Evolutionary conservation across 352 stramenopile species (phyloP), one percentile per base, ranked within the genome.

Genomic region (Phytophthora multivora): DNA sequence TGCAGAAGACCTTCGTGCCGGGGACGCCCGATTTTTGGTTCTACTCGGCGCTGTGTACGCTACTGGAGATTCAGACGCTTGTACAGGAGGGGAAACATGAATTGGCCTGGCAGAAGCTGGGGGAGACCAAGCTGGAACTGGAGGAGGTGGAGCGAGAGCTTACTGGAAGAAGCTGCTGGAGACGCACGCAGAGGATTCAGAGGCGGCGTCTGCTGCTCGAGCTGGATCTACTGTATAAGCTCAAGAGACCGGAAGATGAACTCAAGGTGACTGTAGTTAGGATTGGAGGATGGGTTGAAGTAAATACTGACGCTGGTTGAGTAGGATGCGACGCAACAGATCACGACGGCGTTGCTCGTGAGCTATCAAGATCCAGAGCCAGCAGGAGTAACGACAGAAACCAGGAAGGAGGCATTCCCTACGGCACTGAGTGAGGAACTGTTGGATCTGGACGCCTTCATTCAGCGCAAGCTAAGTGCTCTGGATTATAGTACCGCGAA

Each of bases 21-120:
- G 48, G 35, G 1, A 64, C 64, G n/a, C 31, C 56, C 9, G 64
- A 75, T 8, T 71, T 59, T 13, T 42, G 54, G 59, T 80, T 64
- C 57, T 75, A 78, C 39, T 60, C 49, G n/a, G 61, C 64, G 4
- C 39, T 80, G 12, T 77, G 68, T 39, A 39, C 40, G 21, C 45
- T 83, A 47, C 49, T 84, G 16, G 55, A 81, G 10, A 51, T 80
- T 23, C 78, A 85, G 55, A 47, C 59, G 16, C 50, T 84, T 41
- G 38, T 73, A 52, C 68, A 76, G 51, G 25, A 23, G 12, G 39
- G 54, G 13, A 42, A 51, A 4, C 19, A 68, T 13, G 47, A 33
- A 2, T 11, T 57, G 23, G 77, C 75, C 1, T 65, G 66, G 28
- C 36, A 58, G 23, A 33, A 69, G 43, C 43, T 79, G 18, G 26